Evolutionary conservation across 257 asterid species (phyloP).

Genomic region (Plantago elongata): DNA sequence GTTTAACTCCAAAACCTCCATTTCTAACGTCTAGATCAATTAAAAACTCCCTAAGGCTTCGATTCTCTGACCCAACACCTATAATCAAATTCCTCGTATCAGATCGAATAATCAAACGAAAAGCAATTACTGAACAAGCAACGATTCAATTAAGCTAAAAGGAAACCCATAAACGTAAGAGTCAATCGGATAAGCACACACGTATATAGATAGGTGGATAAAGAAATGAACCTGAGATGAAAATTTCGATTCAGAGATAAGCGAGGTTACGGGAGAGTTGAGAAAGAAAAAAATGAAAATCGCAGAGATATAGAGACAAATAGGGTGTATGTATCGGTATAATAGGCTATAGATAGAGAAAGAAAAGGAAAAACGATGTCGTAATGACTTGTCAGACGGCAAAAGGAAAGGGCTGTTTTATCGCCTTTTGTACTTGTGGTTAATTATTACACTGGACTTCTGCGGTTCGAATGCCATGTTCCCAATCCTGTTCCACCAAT

Average conservation of each 20-base stretch:
- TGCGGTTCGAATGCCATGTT: too few species aligned
- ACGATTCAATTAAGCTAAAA: background rate
- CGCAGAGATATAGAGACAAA: constrained; percentile 21
- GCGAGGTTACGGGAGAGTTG: constrained; percentile 18
- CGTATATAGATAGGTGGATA: background rate
- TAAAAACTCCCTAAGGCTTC: constrained; percentile 19
- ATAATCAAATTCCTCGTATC: constrained; percentile 10
- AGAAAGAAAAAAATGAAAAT: constrained; percentile 16
- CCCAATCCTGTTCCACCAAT: too few species aligned
- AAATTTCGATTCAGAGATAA: background rate
- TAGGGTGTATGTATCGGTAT: constrained; percentile 6
- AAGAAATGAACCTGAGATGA: background rate
- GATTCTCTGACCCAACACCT: constrained; percentile 29
- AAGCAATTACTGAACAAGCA: constrained; percentile 13
- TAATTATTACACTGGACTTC: too few species aligned
- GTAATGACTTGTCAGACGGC: constrained; percentile 22
- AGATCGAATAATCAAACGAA: constrained; percentile 24
- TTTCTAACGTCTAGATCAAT: constrained; percentile 7
- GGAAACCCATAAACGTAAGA: background rate
- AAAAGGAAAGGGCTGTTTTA: constrained; percentile 16
- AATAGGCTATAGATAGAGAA: constrained; percentile 1
- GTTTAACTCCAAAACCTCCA: constrained; percentile 13
- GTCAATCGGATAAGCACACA: background rate
- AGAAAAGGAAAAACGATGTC: constrained; percentile 20
- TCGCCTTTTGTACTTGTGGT: constrained; percentile 8